These are phyloP conservation scores for Aspergillus sergii DNA, from an alignment of 2,329 filamentous ascomycete genomes.

Conservation along the genomic window DNA sequence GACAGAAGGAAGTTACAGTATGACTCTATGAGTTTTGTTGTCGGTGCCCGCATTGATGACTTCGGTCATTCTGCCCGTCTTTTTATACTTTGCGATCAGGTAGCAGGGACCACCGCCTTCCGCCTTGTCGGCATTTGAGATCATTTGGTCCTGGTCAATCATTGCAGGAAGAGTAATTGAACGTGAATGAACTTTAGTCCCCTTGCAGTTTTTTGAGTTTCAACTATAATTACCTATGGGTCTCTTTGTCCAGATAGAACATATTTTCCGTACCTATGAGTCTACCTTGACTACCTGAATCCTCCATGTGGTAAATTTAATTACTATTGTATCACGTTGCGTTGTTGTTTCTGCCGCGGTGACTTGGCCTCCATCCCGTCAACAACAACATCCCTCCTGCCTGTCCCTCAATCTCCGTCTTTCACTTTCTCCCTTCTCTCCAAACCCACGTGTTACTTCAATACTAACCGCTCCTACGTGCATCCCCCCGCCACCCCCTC, in stretches of 20 bases:
- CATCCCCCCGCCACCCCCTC: background rate
- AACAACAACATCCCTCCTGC: constrained; percentile 10
- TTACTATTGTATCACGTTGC: constrained; percentile 17
- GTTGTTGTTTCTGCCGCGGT: constrained; percentile 18
- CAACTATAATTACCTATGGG: background rate
- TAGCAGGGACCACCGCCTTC: constrained; percentile 1
- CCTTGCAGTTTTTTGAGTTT: background rate
- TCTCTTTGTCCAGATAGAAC: background rate
- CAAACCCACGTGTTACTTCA: constrained; percentile 1
- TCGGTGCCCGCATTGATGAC: background rate
- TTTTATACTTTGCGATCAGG: constrained; percentile 1
- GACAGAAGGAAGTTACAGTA: background rate
- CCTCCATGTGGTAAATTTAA: constrained; percentile 6
- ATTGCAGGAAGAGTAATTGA: background rate
- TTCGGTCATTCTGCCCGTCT: constrained; percentile 1
- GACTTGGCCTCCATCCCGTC: constrained; percentile 20
- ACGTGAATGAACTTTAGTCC: background rate
- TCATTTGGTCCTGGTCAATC: background rate
- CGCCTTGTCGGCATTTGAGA: background rate
- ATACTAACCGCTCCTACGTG: background rate
- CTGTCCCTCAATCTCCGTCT: background rate
- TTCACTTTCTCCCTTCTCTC: constrained; percentile 1
- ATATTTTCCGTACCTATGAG: background rate
- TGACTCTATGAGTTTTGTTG: background rate
- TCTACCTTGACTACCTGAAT: background rate